Evolutionary conservation across 345 rosid genomes (phyloP), one percentile per base, ranked within the genome.

Genomic region (Euphorbia lathyris): DNA sequence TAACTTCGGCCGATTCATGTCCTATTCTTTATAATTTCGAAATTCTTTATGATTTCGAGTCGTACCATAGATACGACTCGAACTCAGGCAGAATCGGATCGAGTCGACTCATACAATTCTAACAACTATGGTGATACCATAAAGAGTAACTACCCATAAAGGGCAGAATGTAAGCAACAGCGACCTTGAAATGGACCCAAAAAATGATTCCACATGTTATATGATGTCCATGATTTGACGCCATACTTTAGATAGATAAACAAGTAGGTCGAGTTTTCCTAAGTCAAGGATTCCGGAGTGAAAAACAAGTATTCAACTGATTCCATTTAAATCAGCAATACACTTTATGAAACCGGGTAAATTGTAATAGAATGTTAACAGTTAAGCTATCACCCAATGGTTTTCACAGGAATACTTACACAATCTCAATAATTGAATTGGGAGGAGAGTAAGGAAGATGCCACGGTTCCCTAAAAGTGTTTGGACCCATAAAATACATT

Each of bases 391-490:
- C 52, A 42, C 27, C 43, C 11, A 23, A 11, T 50, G 26, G 25
- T 58, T 42, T 51, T 22, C 26, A 72, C 8, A 2, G 50, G 11
- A n/a, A 67, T 19, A 74, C 99, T 88, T 87, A 92, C 99, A 95
- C 97, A 59, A 92, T 90, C 80, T 90, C 93, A 70, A 90, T 90
- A 78, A 92, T 90, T 67, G 96, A 86, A 85, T 86, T 83, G 3
- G 99, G 92, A 67, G 91, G 97, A 70, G 96, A 88, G 71, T 91
- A 92, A 51, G 97, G 99, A 79, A 95, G 96, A 82, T 92, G 93
- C 98, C 98, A 94, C 25, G 96, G 98, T 70, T 94, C 98, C 82
- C 97, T 88, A 72, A 94, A 91, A 72, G 93, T 89, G 78, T 91
- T 91, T 59, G 97, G 98, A 76, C 98, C 98, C 96, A 89, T 87